These are phyloP conservation scores for Pichia eremophila DNA, from an alignment of 805 yeast species.

Conservation along the genomic window DNA sequence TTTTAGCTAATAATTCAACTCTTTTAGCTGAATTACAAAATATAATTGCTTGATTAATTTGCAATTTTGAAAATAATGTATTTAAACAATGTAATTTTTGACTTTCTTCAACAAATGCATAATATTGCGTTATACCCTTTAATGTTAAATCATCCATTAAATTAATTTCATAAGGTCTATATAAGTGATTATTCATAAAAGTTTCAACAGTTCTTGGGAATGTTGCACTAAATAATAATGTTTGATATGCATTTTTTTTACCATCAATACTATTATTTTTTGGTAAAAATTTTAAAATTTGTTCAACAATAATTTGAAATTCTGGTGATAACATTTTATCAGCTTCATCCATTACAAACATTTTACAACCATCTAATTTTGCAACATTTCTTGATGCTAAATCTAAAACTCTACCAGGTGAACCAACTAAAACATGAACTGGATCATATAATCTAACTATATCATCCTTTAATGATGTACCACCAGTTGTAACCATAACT, in stretches of 20 bases:
- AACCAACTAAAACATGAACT: constrained; percentile 91
- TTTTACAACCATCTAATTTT: constrained; percentile 74
- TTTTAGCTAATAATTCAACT: constrained; percentile 90
- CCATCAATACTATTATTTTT: constrained; percentile 19
- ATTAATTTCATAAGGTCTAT: constrained; percentile 90
- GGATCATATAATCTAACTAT: constrained; percentile 86
- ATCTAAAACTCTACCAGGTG: constrained; percentile 96
- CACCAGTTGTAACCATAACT: constrained; percentile 98
- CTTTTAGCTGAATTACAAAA: constrained; percentile 96
- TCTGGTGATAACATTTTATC: constrained; percentile 92
- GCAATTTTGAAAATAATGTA: constrained; percentile 87
- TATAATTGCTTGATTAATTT: constrained; percentile 92
- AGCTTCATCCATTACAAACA: constrained; percentile 97
- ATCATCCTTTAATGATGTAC: constrained; percentile 89
- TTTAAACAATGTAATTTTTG: constrained; percentile 94
- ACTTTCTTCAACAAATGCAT: constrained; percentile 96
- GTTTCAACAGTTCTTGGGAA: constrained; percentile 91
- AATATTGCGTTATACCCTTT: constrained; percentile 93
- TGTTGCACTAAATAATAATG: constrained; percentile 86
- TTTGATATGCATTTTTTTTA: constrained; percentile 51
- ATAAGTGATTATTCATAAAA: constrained; percentile 84
- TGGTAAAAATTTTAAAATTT: constrained; percentile 76
- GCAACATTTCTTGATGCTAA: constrained; percentile 83
- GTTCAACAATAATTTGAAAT: constrained; percentile 79
- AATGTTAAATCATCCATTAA: constrained; percentile 95